phyloP scores from a whole-genome alignment of 306 rosid species.

The Castanea sativa region DNA sequence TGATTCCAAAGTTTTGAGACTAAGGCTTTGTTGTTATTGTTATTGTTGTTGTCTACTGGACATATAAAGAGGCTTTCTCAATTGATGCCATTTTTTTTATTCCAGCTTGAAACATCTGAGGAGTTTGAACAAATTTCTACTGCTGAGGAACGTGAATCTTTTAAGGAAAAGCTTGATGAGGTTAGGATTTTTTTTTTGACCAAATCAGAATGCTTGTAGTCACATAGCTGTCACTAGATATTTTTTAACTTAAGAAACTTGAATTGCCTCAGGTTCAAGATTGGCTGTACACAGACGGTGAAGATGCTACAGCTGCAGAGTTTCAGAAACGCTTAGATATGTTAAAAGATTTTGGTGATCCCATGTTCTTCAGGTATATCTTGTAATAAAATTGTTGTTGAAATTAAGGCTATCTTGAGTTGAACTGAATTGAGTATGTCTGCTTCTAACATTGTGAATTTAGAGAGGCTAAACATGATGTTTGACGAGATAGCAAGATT shows the following conservation, averaged over 20 bases:
- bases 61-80: neutral
- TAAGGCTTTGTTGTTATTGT: no score
- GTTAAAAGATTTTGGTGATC: constrained; percentile 80
- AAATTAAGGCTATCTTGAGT: neutral
- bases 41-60: neutral
- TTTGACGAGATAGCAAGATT: no score
- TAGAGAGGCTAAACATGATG: constrained; percentile 7
- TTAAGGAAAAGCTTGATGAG: constrained; percentile 87
- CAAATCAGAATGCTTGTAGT: neutral
- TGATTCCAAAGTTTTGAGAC: no score
- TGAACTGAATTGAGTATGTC: constrained; percentile 1
- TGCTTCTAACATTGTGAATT: neutral
- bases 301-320: constrained; percentile 90
- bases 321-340: constrained; percentile 68
- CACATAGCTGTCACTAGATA: neutral
- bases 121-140: constrained; percentile 70
- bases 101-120: constrained; percentile 80
- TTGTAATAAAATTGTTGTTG: constrained; percentile 15
- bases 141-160: constrained; percentile 67
- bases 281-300: constrained; percentile 95
- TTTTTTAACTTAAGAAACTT: constrained; percentile 21
- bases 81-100: constrained; percentile 10
- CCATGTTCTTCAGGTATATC: constrained; percentile 78
- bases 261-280: constrained; percentile 75
- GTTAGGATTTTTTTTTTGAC: constrained; percentile 37